These are phyloP conservation scores for Cladosporium sp. DNA, from an alignment of 2,329 filamentous ascomycete genomes.

Conservation along the genomic window DNA sequence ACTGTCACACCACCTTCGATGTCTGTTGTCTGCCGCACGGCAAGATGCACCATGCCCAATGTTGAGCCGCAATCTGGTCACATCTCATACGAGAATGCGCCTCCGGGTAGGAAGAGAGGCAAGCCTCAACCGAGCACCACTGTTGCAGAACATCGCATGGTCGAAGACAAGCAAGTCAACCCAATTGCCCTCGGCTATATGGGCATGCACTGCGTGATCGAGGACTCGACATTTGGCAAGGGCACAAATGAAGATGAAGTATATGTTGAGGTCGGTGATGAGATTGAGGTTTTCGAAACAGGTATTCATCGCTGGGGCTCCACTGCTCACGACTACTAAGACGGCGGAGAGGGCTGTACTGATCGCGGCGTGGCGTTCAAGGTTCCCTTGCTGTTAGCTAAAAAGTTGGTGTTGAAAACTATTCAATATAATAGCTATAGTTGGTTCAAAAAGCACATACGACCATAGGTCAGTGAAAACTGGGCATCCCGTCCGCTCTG, in stretches of 20 bases:
- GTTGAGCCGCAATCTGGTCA: neutral
- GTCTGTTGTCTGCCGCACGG: slow-evolving; percentile 5
- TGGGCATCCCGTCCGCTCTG: neutral
- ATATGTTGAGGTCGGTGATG: slow-evolving; percentile 2
- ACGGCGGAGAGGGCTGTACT: neutral
- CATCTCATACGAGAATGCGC: neutral
- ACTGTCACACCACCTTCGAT: neutral
- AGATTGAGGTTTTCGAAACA: slow-evolving; percentile 7
- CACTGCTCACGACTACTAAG: slow-evolving; percentile 3
- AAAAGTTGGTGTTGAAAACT: too few relatives aligned
- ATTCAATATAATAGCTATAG: neutral
- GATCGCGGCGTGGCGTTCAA: neutral
- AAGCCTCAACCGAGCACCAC: slow-evolving; percentile 15
- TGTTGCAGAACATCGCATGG: neutral
- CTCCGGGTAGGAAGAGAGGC: neutral
- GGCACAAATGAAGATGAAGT: neutral
- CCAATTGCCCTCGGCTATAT: slow-evolving; percentile 9
- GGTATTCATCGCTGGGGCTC: neutral
- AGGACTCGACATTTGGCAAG: slow-evolving; percentile 1
- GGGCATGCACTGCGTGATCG: slow-evolving; percentile 10
- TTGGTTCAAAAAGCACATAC: neutral
- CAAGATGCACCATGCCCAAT: slow-evolving; percentile 12
- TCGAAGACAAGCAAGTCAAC: slow-evolving; percentile 12
- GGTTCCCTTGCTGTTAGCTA: neutral
- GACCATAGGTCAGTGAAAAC: slow-evolving; percentile 1